Conservation (phyloP, 441 rosid species). For the Breynia disticha region DNA sequence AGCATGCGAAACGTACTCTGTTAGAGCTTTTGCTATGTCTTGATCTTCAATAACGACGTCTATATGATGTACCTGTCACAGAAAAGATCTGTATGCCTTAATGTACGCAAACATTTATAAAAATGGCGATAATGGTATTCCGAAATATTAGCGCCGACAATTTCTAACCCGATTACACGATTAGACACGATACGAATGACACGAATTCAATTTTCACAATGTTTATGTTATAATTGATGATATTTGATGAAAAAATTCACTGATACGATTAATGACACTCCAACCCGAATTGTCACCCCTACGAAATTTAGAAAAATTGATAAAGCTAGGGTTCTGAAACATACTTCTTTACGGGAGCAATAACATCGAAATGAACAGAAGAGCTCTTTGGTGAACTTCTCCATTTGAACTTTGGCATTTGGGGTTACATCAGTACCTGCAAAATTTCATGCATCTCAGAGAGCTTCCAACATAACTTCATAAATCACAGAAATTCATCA, state of each 20-base stretch:
- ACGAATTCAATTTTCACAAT: too few species aligned
- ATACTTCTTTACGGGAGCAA: slow-evolving; percentile 80
- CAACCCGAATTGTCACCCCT: neutral
- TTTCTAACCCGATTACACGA: too few species aligned
- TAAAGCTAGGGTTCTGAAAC: slow-evolving; percentile 3
- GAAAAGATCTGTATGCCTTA: neutral
- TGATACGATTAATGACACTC: neutral
- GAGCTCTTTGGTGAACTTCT: slow-evolving; percentile 43
- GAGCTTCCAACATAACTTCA: neutral
- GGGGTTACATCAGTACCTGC: slow-evolving; percentile 20
- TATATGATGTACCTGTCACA: slow-evolving; percentile 45
- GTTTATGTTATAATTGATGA: too few species aligned
- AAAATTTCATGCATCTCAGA: neutral
- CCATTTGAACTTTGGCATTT: slow-evolving; percentile 25
- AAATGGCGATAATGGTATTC: too few species aligned
- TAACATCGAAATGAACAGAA: slow-evolving; percentile 79
- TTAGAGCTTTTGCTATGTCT: slow-evolving; percentile 56
- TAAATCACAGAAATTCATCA: too few species aligned
- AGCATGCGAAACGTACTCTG: slow-evolving; percentile 58
- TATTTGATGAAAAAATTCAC: too few species aligned
- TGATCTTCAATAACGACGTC: slow-evolving; percentile 61
- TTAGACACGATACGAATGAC: too few species aligned
- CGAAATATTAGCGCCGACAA: too few species aligned
- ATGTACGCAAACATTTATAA: neutral
- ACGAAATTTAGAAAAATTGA: neutral